Base-by-base conservation (phyloP, 768 basidiomycete species). In the Tulasnella sp. region DNA sequence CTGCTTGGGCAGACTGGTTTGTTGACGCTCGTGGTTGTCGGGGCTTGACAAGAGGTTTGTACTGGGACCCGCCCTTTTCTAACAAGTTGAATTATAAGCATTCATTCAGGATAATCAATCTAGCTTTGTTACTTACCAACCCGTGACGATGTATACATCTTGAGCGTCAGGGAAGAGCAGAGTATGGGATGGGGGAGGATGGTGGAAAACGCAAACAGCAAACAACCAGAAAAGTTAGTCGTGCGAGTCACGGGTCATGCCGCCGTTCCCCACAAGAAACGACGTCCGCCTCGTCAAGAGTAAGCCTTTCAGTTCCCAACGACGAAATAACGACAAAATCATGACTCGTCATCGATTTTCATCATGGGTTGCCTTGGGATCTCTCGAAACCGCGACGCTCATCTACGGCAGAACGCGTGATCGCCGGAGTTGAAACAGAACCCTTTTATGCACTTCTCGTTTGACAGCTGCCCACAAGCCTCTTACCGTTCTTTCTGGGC, bases 21-120 rank as follows among this genome's bases (percentile, higher is more conserved):
- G 69, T n/a, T 8, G 69, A 72, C 16, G 44, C 18, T 41, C 73
- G 28, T 12, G 31, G 37, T 31, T 31, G 40, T n/a, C 73, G 73
- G n/a, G 73, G 73, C n/a, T 74, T 74, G 73, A 74, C 40, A 7
- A 46, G 18, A n/a, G 73, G 73, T 74, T 74, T 74, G 73, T 41
- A 74, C 14, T 74, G 73, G 37, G 40, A 41, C 37, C 73, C 73
- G 24, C 73, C 73, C 44, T 74, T 74, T n/a, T 74, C 73, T 74
- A 64, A 37, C 28, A 74, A 22, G 72, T 74, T 37, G 34, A 60
- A 2, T 2, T 31, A 22, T 74, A 4, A 40, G 31, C 1, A 40
- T 72, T 12, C 28, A 14, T 74, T 37, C 22, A n/a, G 24, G 9
- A 5, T 40, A 1, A 74, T 11, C n/a, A 9, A 37, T n/a, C 24